A percentile compares a stretch with the other conserved stretches of the same genome.
phyloP scores from a whole-genome alignment of 2,329 filamentous ascomycete species.

The Monosporascus ibericus region DNA sequence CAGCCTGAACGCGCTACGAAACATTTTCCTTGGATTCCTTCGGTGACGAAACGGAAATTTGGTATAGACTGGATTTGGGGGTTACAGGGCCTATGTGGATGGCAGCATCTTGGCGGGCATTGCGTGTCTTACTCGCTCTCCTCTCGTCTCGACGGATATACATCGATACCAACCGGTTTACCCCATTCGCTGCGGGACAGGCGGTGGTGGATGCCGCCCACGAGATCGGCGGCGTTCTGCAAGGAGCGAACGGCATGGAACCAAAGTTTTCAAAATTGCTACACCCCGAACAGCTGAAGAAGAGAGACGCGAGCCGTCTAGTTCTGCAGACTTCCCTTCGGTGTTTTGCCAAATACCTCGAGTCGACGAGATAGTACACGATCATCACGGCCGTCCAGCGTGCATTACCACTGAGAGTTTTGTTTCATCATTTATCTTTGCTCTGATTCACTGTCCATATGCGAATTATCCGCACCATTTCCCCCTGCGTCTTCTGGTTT shows the following conservation, averaged over 20 bases:
- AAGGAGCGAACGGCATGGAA: no score
- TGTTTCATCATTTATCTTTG: neutral
- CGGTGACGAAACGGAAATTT: constrained; percentile 15
- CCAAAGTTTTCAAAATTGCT: no score
- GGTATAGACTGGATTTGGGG: constrained; percentile 21
- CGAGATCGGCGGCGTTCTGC: no score
- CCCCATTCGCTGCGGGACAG: neutral
- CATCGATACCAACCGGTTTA: neutral
- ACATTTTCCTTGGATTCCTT: constrained; percentile 17
- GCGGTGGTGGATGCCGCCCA: no score
- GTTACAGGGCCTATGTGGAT: constrained; percentile 8
- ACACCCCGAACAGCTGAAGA: no score
- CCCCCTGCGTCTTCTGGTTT: neutral
- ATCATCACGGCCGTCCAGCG: no score
- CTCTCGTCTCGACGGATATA: constrained; percentile 9
- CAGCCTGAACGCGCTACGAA: constrained; percentile 20
- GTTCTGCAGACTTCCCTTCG: no score
- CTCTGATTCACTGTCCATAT: constrained; percentile 4
- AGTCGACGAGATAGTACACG: no score
- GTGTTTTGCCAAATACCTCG: no score
- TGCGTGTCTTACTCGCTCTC: constrained; percentile 3
- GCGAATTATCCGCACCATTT: neutral
- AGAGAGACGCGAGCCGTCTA: no score
- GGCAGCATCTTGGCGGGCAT: constrained; percentile 8
- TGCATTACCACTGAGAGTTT: no score